Evolutionary conservation across 2,329 filamentous ascomycete genomes (phyloP), one percentile per base, ranked within the genome.

Genomic region (Elsinoe ampelina): DNA sequence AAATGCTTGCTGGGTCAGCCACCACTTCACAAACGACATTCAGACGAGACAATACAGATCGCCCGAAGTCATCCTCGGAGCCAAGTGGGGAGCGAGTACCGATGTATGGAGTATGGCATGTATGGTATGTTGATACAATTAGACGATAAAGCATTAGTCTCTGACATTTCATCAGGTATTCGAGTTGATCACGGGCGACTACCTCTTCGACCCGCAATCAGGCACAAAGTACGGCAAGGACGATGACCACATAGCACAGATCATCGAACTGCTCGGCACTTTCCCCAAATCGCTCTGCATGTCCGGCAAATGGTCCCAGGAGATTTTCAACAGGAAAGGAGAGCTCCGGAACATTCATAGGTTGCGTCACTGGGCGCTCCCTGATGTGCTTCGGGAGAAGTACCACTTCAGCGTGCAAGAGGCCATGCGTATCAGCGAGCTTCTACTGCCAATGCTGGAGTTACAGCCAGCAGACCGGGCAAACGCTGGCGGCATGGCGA

Each of bases 61-160:
- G 1, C 93, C 93, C 1, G 93, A 98, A 73, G 93, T 98, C 57
- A 97, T 98, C 59, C 77, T 98, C 17, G 93, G 93, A 38, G 84
- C 90, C 2, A 97, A 97, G 76, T 98, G 93, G 93, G 93, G 93
- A 63, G 93, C 93, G n/a, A 97, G 92, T 69, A 97, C 93, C 1
- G 93, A 98, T 72, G 88, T 97, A 6, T 98, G 93, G 93, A 97
- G 92, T 73, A 98, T 98, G 93, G 91, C 93, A 58, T 88, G 88
- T 63, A 98, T 98, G 93, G 93, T 97, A 79, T 66, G 83, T 68
- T 51, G 19, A 7, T 38, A 30, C 7, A 4, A 19, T 26, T 11
- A 35, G 12, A 35, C 10, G 15, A n/a, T 39, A 17, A 5, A 12
- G n/a, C 3, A 13, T 10, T 12, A 11, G 15, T 10, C 7, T 11